Conservation (phyloP, 306 rosid species). For the Inga laurina region DNA sequence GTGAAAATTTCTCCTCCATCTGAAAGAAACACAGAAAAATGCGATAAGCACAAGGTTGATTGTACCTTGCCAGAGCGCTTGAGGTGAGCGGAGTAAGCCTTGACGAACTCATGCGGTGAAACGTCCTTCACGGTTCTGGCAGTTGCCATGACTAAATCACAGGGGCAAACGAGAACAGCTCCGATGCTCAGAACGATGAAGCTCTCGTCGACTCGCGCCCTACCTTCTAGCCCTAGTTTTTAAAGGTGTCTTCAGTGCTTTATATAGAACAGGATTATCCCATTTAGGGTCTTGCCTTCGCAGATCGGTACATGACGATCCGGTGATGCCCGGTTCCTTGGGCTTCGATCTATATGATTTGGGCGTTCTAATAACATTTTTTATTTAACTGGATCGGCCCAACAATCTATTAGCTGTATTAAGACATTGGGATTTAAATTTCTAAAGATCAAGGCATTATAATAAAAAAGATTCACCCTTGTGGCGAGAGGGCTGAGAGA, state of each 20-base stretch:
- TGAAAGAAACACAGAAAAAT: background rate
- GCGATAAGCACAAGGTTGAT: background rate
- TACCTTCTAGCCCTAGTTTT: background rate
- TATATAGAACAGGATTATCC: background rate
- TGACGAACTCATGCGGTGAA: conserved; percentile 73
- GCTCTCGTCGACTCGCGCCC: background rate
- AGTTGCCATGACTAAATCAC: conserved; percentile 39
- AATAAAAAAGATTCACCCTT: no score
- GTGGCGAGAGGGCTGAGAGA: no score
- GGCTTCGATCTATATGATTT: background rate
- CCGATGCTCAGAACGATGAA: background rate
- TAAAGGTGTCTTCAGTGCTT: background rate
- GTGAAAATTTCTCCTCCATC: background rate
- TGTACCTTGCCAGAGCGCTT: conserved; percentile 67
- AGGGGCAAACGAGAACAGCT: background rate
- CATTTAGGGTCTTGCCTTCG: conserved; percentile 1
- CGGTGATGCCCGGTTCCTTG: background rate
- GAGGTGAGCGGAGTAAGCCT: conserved; percentile 74
- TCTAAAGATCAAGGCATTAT: no score
- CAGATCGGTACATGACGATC: background rate
- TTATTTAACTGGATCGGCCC: background rate
- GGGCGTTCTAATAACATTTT: background rate
- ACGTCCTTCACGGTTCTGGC: conserved; percentile 70
- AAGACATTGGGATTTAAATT: no score
- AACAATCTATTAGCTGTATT: background rate